Conservation (phyloP, 768 basidiomycete species). For the Kwoniella dendrophila region DNA sequence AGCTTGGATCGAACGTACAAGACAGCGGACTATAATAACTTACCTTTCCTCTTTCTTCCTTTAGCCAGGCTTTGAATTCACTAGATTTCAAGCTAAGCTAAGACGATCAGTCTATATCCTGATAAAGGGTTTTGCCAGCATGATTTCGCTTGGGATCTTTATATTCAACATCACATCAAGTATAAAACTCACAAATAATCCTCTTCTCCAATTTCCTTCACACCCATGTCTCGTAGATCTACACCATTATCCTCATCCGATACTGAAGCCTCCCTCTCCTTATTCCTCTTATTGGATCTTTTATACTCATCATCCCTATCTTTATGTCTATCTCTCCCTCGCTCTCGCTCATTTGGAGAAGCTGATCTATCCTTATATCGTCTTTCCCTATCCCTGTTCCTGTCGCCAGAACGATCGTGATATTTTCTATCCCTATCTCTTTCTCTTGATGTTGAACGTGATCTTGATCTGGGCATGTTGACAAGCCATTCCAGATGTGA, state of each 20-base stretch:
- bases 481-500: too few relatives aligned
- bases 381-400: slow-evolving; percentile 6
- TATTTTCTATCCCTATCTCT: neutral
- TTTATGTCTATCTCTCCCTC: slow-evolving; percentile 12
- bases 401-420: slow-evolving; percentile 4
- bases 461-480: slow-evolving; percentile 16
- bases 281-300: slow-evolving; percentile 20
- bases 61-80: slow-evolving; percentile 86
- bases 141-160: neutral
- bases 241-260: slow-evolving; percentile 35
- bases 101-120: neutral
- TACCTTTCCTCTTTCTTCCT: slow-evolving; percentile 69
- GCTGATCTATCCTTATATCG: slow-evolving; percentile 10
- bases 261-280: slow-evolving; percentile 13
- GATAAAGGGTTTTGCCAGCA: neutral
- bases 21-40: slow-evolving; percentile 42
- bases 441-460: slow-evolving; percentile 6
- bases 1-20: neutral
- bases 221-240: slow-evolving; percentile 59
- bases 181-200: slow-evolving; percentile 69
- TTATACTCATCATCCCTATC: slow-evolving; percentile 17
- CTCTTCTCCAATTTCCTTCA: slow-evolving; percentile 69
- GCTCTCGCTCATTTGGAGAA: slow-evolving; percentile 18
- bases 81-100: slow-evolving; percentile 66
- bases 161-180: neutral